These are phyloP conservation scores for Brettanomyces custersianus DNA, from an alignment of 805 yeast species.

Conservation along the genomic window DNA sequence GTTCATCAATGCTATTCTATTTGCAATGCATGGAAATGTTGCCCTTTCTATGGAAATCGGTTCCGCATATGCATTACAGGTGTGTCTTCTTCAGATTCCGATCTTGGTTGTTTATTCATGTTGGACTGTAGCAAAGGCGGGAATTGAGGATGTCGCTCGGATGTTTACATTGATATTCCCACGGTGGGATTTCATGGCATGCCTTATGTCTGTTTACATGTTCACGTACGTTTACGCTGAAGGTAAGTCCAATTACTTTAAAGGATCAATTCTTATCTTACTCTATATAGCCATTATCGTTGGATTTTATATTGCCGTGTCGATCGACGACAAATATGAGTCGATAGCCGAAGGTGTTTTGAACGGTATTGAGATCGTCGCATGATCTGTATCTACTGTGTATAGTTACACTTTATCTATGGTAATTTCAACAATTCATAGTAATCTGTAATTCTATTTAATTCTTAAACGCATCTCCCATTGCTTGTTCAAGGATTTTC, in stretches of 20 bases:
- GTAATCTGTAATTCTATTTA: neutral
- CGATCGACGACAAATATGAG: conserved; percentile 21
- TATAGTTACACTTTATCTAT: no score
- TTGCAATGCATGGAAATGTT: conserved; percentile 92
- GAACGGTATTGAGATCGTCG: no score
- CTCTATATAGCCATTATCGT: conserved; percentile 64
- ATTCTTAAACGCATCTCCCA: conserved; percentile 25
- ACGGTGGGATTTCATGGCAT: conserved; percentile 87
- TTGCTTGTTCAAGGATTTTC: conserved; percentile 51
- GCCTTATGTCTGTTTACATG: conserved; percentile 75
- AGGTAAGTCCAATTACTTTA: conserved; percentile 93
- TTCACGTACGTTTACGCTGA: conserved; percentile 94
- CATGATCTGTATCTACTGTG: neutral
- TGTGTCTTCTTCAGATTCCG: conserved; percentile 88
- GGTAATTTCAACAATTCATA: neutral
- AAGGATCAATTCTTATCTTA: conserved; percentile 81
- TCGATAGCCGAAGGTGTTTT: neutral
- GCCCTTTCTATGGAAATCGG: conserved; percentile 98
- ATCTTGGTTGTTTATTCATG: conserved; percentile 75
- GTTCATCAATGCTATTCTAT: conserved; percentile 91
- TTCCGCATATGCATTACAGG: conserved; percentile 94
- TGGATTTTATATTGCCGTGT: conserved; percentile 68
- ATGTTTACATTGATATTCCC: conserved; percentile 86
- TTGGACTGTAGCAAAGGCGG: conserved; percentile 26
- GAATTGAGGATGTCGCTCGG: conserved; percentile 24